Percentiles rank a stretch among this genome's conserved stretches.
Evolutionary conservation across 208 protist genomes (phyloP).

Genomic region (Trypanosoma platydactyli): DNA sequence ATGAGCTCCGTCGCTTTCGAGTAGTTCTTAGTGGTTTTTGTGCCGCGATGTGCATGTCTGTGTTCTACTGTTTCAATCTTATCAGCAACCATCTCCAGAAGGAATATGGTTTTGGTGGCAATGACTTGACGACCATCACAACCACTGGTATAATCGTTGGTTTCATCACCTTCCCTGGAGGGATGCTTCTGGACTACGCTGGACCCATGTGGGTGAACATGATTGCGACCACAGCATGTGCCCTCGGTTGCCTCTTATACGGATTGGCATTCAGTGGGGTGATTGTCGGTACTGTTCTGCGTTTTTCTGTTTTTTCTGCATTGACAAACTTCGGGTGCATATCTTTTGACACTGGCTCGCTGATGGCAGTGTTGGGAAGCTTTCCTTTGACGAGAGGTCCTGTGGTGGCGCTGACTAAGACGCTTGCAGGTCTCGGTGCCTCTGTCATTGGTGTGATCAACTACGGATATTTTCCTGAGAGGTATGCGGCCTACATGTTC

Average conservation of each 20-base stretch:
- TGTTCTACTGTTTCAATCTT: constrained; percentile 63
- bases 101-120: constrained; percentile 35
- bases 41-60: constrained; percentile 35
- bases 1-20: constrained; percentile 47
- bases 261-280: constrained; percentile 52
- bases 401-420: constrained; percentile 60
- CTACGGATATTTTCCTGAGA: constrained; percentile 15
- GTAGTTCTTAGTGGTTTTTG: constrained; percentile 45
- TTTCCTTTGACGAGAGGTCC: constrained; percentile 53
- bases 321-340: constrained; percentile 58
- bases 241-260: constrained; percentile 48
- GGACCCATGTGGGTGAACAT: constrained; percentile 46
- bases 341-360: constrained; percentile 55
- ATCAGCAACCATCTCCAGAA: constrained; percentile 42
- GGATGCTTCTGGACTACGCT: constrained; percentile 60
- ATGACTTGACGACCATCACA: constrained; percentile 58
- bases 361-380: constrained; percentile 63
- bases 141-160: constrained; percentile 51
- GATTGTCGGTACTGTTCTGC: constrained; percentile 33
- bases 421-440: constrained; percentile 48
- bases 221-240: constrained; percentile 25
- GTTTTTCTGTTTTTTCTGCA: constrained; percentile 51
- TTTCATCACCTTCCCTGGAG: constrained; percentile 44
- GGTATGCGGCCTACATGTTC: constrained; percentile 55
- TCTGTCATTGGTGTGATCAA: constrained; percentile 43